These are phyloP conservation scores for Phallus indusiatus DNA, from an alignment of 768 basidiomycete species.

Conservation along the genomic window DNA sequence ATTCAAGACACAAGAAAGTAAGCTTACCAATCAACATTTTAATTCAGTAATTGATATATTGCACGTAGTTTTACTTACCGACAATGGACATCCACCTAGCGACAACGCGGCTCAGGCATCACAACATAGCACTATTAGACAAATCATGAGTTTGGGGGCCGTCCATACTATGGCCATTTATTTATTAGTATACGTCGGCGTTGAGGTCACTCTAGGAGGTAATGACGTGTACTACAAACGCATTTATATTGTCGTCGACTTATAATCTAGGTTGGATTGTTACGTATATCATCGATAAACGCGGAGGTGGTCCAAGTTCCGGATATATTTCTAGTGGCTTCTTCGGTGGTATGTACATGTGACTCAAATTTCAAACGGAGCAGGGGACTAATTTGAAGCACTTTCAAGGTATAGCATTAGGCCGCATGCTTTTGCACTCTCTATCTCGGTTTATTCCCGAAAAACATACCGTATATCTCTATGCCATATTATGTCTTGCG, in stretches of 20 bases:
- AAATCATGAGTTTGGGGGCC: constrained; percentile 41
- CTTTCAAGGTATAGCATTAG: constrained; percentile 40
- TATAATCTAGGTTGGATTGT: constrained; percentile 51
- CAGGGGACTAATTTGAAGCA: not conserved
- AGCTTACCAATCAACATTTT: not conserved
- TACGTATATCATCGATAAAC: constrained; percentile 39
- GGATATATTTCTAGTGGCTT: constrained; percentile 41
- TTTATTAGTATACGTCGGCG: constrained; percentile 58
- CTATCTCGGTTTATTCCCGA: constrained; percentile 11
- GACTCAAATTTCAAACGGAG: no score
- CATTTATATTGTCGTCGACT: not conserved
- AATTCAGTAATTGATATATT: not conserved
- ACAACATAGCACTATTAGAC: constrained; percentile 18
- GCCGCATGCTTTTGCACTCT: constrained; percentile 36
- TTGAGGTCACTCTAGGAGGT: constrained; percentile 50
- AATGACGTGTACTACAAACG: not conserved
- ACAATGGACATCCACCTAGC: constrained; percentile 6
- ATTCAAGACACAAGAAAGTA: constrained; percentile 64
- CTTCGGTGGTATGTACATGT: constrained; percentile 12
- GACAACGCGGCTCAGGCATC: not conserved
- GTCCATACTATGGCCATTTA: constrained; percentile 60
- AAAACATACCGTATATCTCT: constrained; percentile 25
- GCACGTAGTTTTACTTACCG: not conserved
- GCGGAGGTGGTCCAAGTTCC: constrained; percentile 37
- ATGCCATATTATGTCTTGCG: constrained; percentile 20